A percentile compares a stretch with the other conserved stretches of the same genome.
Evolutionary conservation across 495 filamentous ascomycete genomes (phyloP).

Genomic region (Tuber brumale): DNA sequence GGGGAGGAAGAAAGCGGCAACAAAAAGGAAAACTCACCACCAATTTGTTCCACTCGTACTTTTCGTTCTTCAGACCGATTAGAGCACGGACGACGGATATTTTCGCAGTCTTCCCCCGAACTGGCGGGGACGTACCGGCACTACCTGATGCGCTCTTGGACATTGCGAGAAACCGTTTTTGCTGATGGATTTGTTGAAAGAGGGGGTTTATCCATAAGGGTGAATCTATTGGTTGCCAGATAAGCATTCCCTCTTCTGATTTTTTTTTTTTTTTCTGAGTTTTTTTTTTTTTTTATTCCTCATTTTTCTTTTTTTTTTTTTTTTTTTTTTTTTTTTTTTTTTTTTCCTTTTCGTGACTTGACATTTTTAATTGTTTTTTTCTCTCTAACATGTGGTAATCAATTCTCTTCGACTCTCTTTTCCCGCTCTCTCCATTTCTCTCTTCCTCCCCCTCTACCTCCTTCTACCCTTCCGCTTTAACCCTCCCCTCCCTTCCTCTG

Average conservation of each 20-base stretch:
- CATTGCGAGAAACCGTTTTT: conserved; percentile 2
- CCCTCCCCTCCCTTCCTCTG: not conserved
- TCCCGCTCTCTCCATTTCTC: not conserved
- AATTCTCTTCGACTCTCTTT: not conserved
- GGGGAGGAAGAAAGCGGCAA: not conserved
- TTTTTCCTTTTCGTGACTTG: conserved; percentile 2
- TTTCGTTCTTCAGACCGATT: conserved; percentile 3
- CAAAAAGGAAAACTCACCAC: conserved; percentile 4
- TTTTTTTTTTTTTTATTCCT: not conserved
- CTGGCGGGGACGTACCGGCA: conserved; percentile 3
- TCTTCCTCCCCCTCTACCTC: not conserved
- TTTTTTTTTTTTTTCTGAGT: conserved; percentile 2
- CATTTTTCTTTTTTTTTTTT: not conserved
- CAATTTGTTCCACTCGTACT: conserved; percentile 1
- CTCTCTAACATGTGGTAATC: not conserved
- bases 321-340: not conserved
- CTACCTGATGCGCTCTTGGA: not conserved
- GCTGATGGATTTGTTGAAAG: not conserved
- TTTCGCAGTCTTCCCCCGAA: not conserved
- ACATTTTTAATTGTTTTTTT: not conserved
- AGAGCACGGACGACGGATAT: conserved; percentile 1
- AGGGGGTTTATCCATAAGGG: not conserved
- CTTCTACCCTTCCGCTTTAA: not conserved
- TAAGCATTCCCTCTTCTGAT: not conserved
- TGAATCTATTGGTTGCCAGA: not conserved